Evolutionary conservation across 23 red algal genomes (phyloP), one percentile per base, ranked within the genome.

Genomic region (Chondrus crispus): DNA sequence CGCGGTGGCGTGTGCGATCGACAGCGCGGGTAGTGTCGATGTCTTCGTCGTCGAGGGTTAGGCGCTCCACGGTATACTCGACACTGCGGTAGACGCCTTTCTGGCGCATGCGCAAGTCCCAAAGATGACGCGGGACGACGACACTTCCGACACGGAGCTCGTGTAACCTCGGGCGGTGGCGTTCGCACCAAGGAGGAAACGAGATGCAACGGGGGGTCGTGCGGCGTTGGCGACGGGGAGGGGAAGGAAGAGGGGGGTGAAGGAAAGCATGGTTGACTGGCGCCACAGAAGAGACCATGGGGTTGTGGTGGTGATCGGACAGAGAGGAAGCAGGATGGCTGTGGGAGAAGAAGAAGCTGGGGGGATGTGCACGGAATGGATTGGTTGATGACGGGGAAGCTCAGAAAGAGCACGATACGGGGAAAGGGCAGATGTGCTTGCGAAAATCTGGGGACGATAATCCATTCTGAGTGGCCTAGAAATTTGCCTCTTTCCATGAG

Each of bases 121-220:
- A 94, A 13, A 58, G 91, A 39, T 94, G 91, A 38, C 91, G 91
- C 19, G 91, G 91, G 37, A 94, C 91, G 14, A 66, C 91, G 8
- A 94, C 24, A 30, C 80, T 66, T 45, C 82, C 54, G 14, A 74
- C 73, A 45, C 83, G 83, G 12, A 94, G 71, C 38, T 94, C 88
- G 43, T 46, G 36, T 36, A 62, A 9, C 26, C 24, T 45, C 10
- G 71, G n/a, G 71, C 20, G 35, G n/a, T n/a, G n/a, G n/a, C n/a
- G 51, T 57, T 57, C 51, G 51, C 14, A n/a, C 51, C n/a, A 14
- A 16, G 51, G 51, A n/a, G n/a, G 51, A 14, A 57, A n/a, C 51
- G n/a, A n/a, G n/a, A n/a, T 14, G 51, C 14, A 57, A n/a, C 14
- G 51, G 14, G 51, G 51, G n/a, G 51, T 14, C 51, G 51, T 14